These are phyloP conservation scores for Cadophora luteo-olivacea DNA, from an alignment of 2,329 filamentous ascomycete genomes.

Conservation along the genomic window DNA sequence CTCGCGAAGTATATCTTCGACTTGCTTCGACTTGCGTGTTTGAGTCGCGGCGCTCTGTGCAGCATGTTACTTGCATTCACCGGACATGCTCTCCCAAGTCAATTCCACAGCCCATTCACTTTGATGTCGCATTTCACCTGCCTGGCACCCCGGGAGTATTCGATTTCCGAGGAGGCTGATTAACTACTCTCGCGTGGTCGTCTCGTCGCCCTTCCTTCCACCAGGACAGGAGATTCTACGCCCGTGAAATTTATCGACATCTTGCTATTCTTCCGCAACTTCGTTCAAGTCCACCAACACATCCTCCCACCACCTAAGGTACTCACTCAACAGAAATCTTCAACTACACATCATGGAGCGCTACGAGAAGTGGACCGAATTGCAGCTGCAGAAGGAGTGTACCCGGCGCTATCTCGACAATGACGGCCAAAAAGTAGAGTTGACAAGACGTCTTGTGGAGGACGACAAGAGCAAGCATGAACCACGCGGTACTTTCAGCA, in stretches of 20 bases:
- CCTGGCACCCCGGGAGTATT: no score
- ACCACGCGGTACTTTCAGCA: neutral
- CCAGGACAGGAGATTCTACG: neutral
- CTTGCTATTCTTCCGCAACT: neutral
- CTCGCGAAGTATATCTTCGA: neutral
- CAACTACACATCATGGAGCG: neutral
- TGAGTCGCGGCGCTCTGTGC: neutral
- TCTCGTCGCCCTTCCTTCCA: neutral
- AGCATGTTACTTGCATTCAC: neutral
- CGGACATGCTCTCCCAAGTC: neutral
- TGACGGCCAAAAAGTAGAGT: neutral
- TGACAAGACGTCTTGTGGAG: neutral
- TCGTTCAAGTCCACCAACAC: neutral
- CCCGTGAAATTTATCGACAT: neutral
- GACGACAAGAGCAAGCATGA: neutral
- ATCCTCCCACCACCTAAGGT: neutral
- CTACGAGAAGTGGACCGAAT: slow-evolving; percentile 9
- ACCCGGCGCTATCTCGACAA: neutral
- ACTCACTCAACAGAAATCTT: neutral
- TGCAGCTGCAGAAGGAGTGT: neutral
- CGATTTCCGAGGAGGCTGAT: no score
- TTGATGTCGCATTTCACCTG: neutral
- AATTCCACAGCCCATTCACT: neutral
- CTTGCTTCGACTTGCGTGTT: neutral
- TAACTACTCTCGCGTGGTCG: no score